Evolutionary conservation across 495 filamentous ascomycete species (phyloP).

Genomic region (Aspergillus conjunctus): DNA sequence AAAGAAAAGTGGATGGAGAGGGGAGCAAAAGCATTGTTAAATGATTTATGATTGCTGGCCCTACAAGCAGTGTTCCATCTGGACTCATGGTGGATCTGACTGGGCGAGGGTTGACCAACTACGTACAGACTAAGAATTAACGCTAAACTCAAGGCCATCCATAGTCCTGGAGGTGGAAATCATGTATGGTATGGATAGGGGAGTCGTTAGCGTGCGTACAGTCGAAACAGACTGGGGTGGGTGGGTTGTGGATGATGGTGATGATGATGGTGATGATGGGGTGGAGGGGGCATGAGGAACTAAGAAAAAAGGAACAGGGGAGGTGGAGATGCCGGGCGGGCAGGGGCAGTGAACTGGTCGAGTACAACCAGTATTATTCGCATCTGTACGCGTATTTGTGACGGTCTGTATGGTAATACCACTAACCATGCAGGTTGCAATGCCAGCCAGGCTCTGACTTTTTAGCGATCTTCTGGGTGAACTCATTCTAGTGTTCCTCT

Average conservation of each 20-base stretch:
- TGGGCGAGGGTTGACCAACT: slow-evolving; percentile 26
- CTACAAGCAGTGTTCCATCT: slow-evolving; percentile 29
- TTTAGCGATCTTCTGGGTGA: slow-evolving; percentile 17
- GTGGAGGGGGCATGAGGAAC: slow-evolving; percentile 21
- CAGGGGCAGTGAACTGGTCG: slow-evolving; percentile 25
- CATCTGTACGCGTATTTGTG: slow-evolving; percentile 4
- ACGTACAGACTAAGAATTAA: slow-evolving; percentile 25
- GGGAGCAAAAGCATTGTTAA: slow-evolving; percentile 39
- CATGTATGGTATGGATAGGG: slow-evolving; percentile 23
- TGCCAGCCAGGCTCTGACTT: slow-evolving; percentile 18
- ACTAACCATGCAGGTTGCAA: slow-evolving; percentile 19
- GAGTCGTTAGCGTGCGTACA: slow-evolving; percentile 24
- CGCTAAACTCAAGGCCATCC: slow-evolving; percentile 24
- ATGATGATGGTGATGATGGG: slow-evolving; percentile 26
- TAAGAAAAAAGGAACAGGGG: slow-evolving; percentile 21
- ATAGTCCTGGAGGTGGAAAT: slow-evolving; percentile 19
- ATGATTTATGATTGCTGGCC: slow-evolving; percentile 35
- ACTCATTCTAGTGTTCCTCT: neutral
- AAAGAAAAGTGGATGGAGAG: slow-evolving; percentile 21
- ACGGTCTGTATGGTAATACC: slow-evolving; percentile 14
- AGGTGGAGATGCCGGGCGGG: slow-evolving; percentile 21
- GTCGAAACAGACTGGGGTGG: slow-evolving; percentile 27
- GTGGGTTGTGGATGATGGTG: slow-evolving; percentile 25
- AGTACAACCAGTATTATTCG: slow-evolving; percentile 23
- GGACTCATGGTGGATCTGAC: slow-evolving; percentile 24